These are phyloP conservation scores for Didymella lethalis DNA, from an alignment of 2,329 filamentous ascomycete species.

Conservation along the genomic window DNA sequence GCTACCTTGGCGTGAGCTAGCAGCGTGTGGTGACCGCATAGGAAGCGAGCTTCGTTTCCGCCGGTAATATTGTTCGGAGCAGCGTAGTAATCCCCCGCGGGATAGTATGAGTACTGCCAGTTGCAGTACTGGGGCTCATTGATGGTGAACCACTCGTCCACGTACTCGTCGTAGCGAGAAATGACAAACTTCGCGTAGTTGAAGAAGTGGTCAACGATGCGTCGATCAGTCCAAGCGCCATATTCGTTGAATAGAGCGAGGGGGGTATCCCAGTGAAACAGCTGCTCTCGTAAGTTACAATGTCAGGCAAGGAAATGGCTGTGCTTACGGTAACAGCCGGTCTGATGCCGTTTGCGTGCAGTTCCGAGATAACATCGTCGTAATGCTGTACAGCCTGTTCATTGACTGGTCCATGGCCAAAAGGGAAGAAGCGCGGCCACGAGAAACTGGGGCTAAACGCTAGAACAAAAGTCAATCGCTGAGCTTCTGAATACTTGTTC, in stretches of 20 bases:
- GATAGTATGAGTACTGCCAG: constrained; percentile 58
- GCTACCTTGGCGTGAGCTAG: constrained; percentile 55
- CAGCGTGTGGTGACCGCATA: constrained; percentile 56
- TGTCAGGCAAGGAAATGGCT: no score
- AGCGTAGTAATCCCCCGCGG: constrained; percentile 56
- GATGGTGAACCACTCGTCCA: constrained; percentile 54
- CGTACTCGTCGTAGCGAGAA: constrained; percentile 51
- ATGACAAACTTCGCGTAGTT: constrained; percentile 56
- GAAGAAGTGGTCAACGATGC: constrained; percentile 54
- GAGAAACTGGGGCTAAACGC: constrained; percentile 49
- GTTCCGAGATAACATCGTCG: constrained; percentile 50
- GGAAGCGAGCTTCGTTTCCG: constrained; percentile 52
- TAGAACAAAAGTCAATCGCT: background rate
- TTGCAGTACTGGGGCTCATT: constrained; percentile 58
- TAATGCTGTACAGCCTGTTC: constrained; percentile 49
- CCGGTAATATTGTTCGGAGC: constrained; percentile 54
- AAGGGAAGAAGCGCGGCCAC: constrained; percentile 53
- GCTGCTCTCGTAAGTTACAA: constrained; percentile 8
- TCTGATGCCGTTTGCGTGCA: constrained; percentile 48
- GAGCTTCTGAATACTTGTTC: no score
- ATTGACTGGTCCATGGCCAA: constrained; percentile 50
- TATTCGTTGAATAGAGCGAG: constrained; percentile 54
- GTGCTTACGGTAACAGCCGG: constrained; percentile 42
- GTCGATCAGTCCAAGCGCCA: constrained; percentile 51
- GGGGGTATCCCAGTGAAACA: constrained; percentile 56